Conservation (phyloP, 2,329 filamentous ascomycete genomes). For the Harringtonia lauricola region DNA sequence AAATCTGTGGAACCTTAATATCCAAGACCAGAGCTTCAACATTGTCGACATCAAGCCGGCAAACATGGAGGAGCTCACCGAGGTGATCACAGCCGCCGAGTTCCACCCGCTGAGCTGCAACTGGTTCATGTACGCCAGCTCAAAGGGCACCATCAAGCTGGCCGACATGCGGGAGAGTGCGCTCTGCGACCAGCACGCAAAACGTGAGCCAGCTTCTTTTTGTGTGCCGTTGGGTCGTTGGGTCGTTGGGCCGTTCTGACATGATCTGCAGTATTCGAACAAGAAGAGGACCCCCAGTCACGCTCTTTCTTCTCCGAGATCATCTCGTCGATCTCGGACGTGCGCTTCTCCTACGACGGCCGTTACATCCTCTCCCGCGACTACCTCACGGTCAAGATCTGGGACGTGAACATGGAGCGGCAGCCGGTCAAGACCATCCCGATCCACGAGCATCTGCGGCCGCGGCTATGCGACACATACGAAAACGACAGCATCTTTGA, state of each 20-base stretch:
- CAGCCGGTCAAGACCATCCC: constrained; percentile 97
- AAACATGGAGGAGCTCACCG: constrained; percentile 98
- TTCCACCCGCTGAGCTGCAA: constrained; percentile 97
- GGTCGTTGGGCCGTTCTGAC: too few species aligned
- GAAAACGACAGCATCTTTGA: constrained; percentile 99
- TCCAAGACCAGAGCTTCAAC: constrained; percentile 99
- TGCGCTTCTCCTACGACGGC: constrained; percentile 92
- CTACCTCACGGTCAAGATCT: constrained; percentile 98
- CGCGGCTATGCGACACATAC: constrained; percentile 92
- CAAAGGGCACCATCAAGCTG: constrained; percentile 96
- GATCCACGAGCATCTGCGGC: constrained; percentile 92
- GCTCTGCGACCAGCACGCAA: constrained; percentile 89
- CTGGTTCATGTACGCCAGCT: constrained; percentile 99
- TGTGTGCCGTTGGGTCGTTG: too few species aligned
- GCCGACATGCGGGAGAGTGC: constrained; percentile 98
- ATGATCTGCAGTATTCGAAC: constrained; percentile 70
- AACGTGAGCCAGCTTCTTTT: constrained; percentile 50
- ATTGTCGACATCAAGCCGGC: constrained; percentile 99
- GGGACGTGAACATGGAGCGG: constrained; percentile 99
- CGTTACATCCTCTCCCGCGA: constrained; percentile 95
- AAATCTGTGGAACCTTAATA: constrained; percentile 98
- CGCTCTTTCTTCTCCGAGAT: constrained; percentile 99
- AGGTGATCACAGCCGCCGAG: constrained; percentile 96
- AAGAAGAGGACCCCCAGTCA: constrained; percentile 95
- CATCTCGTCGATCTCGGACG: constrained; percentile 97